A percentile compares a stretch with the other conserved stretches of the same genome.
These are phyloP conservation scores for Claviceps capensis DNA, from an alignment of 2,329 filamentous ascomycete genomes.

Conservation along the genomic window DNA sequence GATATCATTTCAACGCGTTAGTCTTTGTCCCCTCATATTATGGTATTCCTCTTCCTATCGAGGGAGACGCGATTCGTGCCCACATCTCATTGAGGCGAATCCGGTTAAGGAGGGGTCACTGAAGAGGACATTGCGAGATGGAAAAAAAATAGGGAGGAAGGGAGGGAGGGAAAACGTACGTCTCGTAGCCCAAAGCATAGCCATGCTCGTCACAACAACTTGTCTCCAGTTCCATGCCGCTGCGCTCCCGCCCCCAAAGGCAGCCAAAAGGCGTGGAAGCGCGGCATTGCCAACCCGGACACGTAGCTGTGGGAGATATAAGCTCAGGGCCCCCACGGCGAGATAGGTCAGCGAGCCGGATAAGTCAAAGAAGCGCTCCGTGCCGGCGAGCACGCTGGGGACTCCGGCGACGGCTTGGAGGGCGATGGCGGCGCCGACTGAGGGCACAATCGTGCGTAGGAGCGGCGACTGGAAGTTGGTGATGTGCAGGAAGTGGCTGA, in stretches of 20 bases:
- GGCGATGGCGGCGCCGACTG: constrained; percentile 46
- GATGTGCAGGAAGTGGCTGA: constrained; percentile 37
- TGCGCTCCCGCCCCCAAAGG: constrained; percentile 7
- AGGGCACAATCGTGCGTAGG: constrained; percentile 47
- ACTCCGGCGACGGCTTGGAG: constrained; percentile 49
- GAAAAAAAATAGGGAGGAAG: too few relatives aligned
- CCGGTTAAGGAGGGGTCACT: too few relatives aligned
- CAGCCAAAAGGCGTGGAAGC: constrained; percentile 13
- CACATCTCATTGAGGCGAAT: too few relatives aligned
- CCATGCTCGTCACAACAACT: constrained; percentile 24
- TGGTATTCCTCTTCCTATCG: too few relatives aligned
- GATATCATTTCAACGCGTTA: too few relatives aligned
- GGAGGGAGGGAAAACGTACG: constrained; percentile 12
- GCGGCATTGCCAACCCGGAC: constrained; percentile 30
- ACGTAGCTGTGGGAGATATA: constrained; percentile 46
- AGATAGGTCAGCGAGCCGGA: constrained; percentile 54
- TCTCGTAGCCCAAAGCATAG: constrained; percentile 44
- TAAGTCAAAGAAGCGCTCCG: constrained; percentile 56
- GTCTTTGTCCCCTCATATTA: too few relatives aligned
- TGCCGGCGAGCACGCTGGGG: constrained; percentile 45
- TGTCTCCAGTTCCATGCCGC: constrained; percentile 44
- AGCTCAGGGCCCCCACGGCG: constrained; percentile 45
- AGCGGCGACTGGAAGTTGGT: constrained; percentile 50
- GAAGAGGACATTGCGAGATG: too few relatives aligned
- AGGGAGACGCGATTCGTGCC: too few relatives aligned